phyloP scores from a whole-genome alignment of 805 yeast species.

The Wickerhamiella siamensis region DNA sequence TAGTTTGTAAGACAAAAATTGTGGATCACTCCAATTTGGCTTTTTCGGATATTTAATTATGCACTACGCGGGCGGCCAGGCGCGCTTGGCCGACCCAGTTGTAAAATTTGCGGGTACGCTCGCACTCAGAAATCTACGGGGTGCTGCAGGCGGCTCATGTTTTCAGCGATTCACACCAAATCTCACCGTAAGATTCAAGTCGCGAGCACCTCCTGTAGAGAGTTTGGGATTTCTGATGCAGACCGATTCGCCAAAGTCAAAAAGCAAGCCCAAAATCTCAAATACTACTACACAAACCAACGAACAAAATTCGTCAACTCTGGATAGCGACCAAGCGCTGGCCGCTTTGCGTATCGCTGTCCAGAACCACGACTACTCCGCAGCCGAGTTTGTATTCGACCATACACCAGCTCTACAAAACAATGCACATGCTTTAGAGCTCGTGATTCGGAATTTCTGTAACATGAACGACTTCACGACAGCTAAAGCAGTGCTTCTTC shows the following conservation, averaged over 20 bases:
- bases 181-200: background rate
- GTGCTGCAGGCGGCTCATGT: background rate
- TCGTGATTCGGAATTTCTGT: constrained; percentile 10
- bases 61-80: background rate
- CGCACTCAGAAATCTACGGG: background rate
- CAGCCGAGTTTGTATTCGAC: constrained; percentile 8
- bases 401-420: constrained; percentile 7
- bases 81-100: background rate
- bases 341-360: background rate
- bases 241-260: background rate
- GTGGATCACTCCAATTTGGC: too few relatives aligned
- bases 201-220: background rate
- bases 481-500: constrained; percentile 13
- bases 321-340: background rate
- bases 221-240: background rate
- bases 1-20: too few relatives aligned
- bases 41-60: background rate
- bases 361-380: background rate
- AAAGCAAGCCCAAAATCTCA: background rate
- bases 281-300: background rate
- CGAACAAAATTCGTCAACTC: background rate
- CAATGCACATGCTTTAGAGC: constrained; percentile 9
- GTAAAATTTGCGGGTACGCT: background rate
- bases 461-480: constrained; percentile 13
- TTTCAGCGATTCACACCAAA: background rate